A percentile compares a stretch with the other conserved stretches of the same genome.
Evolutionary conservation across 371 early-diverging fungal species (phyloP).

Genomic region (Syncephalastrum racemosum): DNA sequence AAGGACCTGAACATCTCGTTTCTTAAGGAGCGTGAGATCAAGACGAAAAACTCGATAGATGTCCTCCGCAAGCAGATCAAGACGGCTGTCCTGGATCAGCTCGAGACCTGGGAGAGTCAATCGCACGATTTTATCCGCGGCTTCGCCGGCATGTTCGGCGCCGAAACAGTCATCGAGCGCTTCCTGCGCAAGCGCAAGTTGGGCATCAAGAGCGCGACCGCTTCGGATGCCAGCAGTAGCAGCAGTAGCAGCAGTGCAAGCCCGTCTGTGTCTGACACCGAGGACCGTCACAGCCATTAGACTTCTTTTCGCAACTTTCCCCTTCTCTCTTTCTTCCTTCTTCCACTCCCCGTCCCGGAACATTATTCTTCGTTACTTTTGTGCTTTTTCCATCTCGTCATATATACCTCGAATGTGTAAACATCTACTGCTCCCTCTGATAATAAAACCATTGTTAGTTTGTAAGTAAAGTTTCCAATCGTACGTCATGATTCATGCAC

Average conservation of each 20-base stretch:
- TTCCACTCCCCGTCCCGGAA: not conserved
- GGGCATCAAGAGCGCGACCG: conserved; percentile 3
- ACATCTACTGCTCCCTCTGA: too few species aligned
- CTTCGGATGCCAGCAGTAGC: conserved; percentile 12
- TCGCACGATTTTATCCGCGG: conserved; percentile 71
- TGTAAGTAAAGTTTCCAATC: too few species aligned
- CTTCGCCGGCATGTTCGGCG: conserved; percentile 73
- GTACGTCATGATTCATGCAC: too few species aligned
- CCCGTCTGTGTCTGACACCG: conserved; percentile 2
- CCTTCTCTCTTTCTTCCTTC: conserved; percentile 8
- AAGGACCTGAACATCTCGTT: conserved; percentile 92
- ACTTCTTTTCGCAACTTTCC: not conserved
- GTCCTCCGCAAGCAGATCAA: conserved; percentile 63
- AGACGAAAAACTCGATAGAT: conserved; percentile 71
- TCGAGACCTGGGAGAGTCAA: conserved; percentile 71
- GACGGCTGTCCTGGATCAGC: conserved; percentile 48
- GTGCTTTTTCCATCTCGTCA: not conserved
- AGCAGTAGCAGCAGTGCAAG: conserved; percentile 9
- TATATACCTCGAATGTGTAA: too few species aligned
- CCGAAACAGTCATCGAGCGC: conserved; percentile 54
- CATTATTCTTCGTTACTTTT: not conserved
- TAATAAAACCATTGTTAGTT: too few species aligned
- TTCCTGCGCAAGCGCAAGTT: conserved; percentile 19
- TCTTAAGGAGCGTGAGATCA: conserved; percentile 80
- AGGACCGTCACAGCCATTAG: not conserved